Evolutionary conservation across 805 yeast genomes (phyloP).

Genomic region (Candida bentonensis): DNA sequence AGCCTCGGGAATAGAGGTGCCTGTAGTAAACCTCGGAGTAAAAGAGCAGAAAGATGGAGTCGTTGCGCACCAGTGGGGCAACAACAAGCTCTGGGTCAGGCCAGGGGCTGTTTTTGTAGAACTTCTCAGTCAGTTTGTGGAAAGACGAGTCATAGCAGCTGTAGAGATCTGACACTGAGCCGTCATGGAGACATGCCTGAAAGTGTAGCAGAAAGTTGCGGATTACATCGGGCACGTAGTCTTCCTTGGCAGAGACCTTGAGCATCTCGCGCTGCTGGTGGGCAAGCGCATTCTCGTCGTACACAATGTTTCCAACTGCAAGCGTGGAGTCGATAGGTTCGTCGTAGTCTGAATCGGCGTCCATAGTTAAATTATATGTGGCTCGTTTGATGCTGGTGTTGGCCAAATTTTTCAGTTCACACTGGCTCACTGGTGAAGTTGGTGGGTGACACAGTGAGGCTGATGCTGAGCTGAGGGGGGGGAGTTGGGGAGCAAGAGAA

Average conservation of each 20-base stretch:
- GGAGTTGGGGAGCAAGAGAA: no score
- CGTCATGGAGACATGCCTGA: constrained; percentile 28
- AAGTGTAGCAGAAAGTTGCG: constrained; percentile 29
- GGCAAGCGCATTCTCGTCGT: background rate
- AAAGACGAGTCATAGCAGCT: constrained; percentile 32
- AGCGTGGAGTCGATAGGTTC: background rate
- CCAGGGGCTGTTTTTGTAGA: constrained; percentile 30
- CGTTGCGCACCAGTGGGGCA: constrained; percentile 29
- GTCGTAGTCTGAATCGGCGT: constrained; percentile 1
- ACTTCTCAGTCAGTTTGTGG: constrained; percentile 32
- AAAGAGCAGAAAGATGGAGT: constrained; percentile 30
- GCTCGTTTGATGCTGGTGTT: background rate
- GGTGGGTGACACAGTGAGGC: constrained; percentile 3
- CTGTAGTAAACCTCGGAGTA: constrained; percentile 38
- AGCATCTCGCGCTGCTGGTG: background rate
- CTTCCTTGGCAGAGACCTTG: constrained; percentile 7
- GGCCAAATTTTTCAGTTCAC: background rate
- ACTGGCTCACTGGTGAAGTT: constrained; percentile 11
- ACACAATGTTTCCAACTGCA: background rate
- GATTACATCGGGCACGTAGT: constrained; percentile 30
- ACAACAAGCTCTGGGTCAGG: constrained; percentile 32
- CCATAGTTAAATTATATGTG: no score
- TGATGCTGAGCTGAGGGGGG: background rate
- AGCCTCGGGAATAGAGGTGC: constrained; percentile 31
- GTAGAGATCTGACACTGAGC: constrained; percentile 29